Percentiles rank a stretch among this genome's conserved stretches.
Evolutionary conservation across 2,329 filamentous ascomycete genomes (phyloP).

Genomic region (Tolypocladium tundrense): DNA sequence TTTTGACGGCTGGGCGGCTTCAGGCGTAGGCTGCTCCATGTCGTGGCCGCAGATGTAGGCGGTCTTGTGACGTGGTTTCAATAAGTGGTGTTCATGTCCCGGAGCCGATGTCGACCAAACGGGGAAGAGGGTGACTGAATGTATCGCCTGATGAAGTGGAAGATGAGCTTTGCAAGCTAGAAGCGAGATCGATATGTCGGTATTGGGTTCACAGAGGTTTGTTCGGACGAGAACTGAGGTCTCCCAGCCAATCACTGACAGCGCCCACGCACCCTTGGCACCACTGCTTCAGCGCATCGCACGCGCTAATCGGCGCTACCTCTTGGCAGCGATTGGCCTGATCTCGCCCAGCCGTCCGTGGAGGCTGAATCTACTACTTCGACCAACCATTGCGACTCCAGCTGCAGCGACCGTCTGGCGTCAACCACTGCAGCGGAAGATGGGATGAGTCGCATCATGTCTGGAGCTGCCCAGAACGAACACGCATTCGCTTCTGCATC

Average conservation of each 20-base stretch:
- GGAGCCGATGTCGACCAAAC: not conserved
- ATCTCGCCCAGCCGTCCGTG: not conserved
- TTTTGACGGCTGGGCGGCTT: not conserved
- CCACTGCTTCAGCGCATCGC: not conserved
- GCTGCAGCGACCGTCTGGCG: not conserved
- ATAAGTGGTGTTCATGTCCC: not conserved
- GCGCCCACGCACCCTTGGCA: not conserved
- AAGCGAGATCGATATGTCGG: not conserved
- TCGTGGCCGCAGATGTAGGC: not conserved
- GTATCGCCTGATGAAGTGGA: not conserved
- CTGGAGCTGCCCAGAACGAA: conserved; percentile 24
- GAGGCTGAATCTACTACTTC: not conserved
- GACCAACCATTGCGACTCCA: not conserved
- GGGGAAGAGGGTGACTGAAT: too few species aligned
- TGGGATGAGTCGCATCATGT: conserved; percentile 31
- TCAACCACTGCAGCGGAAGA: conserved; percentile 11
- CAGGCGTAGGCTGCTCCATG: not conserved
- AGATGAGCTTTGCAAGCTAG: not conserved
- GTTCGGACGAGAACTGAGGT: not conserved
- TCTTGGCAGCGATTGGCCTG: not conserved
- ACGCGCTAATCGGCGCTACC: not conserved
- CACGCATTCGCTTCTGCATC: conserved; percentile 23
- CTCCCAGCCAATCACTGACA: not conserved
- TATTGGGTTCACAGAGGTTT: not conserved
- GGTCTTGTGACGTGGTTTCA: not conserved